Conservation (phyloP, 1,284 basidiomycete species). For the Microbotryomycetes sp. region DNA sequence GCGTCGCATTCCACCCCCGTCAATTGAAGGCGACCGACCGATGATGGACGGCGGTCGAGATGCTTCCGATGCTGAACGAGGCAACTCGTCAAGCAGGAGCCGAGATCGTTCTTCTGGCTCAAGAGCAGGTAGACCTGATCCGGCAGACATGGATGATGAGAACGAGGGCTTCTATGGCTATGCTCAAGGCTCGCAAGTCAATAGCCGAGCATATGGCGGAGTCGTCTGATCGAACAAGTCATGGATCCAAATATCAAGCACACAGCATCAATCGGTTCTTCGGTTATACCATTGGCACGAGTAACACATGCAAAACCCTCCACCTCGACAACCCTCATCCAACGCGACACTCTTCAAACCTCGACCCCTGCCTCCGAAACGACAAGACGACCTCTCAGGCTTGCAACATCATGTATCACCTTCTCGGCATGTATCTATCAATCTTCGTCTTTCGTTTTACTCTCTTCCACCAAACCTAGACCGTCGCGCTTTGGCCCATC, state of each 20-base stretch:
- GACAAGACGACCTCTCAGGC: too few relatives aligned
- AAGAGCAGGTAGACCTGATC: not conserved
- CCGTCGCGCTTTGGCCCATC: too few relatives aligned
- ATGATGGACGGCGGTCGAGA: not conserved
- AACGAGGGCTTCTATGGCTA: slow-evolving; percentile 8
- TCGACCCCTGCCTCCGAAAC: too few relatives aligned
- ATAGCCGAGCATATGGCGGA: not conserved
- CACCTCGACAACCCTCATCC: too few relatives aligned
- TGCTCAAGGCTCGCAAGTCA: not conserved
- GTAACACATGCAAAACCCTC: too few relatives aligned
- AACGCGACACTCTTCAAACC: too few relatives aligned
- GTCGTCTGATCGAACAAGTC: not conserved
- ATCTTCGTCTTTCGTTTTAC: too few relatives aligned
- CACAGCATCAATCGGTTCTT: too few relatives aligned
- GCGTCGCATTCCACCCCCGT: not conserved
- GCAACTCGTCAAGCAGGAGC: not conserved
- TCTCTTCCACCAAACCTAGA: too few relatives aligned
- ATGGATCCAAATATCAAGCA: not conserved
- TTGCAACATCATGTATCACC: too few relatives aligned
- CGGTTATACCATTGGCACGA: too few relatives aligned
- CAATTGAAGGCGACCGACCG: not conserved
- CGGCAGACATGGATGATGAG: not conserved
- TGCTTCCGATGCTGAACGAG: not conserved
- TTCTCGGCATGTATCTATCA: too few relatives aligned
- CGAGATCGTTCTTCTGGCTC: not conserved